A percentile compares a stretch with the other conserved stretches of the same genome.
Conservation (phyloP, 805 yeast genomes). For the Osmozyma mogii region DNA sequence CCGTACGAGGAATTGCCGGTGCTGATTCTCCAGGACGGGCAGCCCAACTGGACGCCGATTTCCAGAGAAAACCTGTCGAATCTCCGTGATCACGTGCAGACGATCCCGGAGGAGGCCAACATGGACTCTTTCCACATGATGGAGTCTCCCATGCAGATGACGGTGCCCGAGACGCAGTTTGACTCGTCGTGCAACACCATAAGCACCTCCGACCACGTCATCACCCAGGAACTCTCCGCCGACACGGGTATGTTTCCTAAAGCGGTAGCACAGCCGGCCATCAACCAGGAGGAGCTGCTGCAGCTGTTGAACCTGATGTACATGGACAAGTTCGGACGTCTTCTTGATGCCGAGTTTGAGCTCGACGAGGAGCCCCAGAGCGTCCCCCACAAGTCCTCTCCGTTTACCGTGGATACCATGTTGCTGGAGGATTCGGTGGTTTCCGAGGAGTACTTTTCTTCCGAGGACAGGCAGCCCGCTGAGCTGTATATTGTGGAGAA, state of each 20-base stretch:
- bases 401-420: too few relatives aligned
- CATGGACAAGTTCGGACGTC: slow-evolving; percentile 21
- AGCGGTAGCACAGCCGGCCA: too few relatives aligned
- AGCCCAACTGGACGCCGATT: slow-evolving; percentile 17
- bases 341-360: slow-evolving; percentile 16
- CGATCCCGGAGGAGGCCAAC: slow-evolving; percentile 14
- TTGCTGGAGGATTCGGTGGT: too few relatives aligned
- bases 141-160: slow-evolving; percentile 1
- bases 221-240: too few relatives aligned
- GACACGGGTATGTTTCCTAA: too few relatives aligned
- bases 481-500: too few relatives aligned
- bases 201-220: slow-evolving; percentile 6
- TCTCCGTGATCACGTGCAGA: slow-evolving; percentile 16
- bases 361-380: too few relatives aligned
- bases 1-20: slow-evolving; percentile 9
- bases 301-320: too few relatives aligned
- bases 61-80: slow-evolving; percentile 19
- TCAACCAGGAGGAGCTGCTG: too few relatives aligned
- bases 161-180: slow-evolving; percentile 1
- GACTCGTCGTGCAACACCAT: slow-evolving; percentile 5
- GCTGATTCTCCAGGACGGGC: slow-evolving; percentile 14
- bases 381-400: too few relatives aligned
- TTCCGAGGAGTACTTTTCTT: too few relatives aligned
- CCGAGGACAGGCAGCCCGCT: too few relatives aligned
- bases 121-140: slow-evolving; percentile 9